Evolutionary conservation across 1,284 basidiomycete species (phyloP).

Genomic region (Apiotrichum brassicae): DNA sequence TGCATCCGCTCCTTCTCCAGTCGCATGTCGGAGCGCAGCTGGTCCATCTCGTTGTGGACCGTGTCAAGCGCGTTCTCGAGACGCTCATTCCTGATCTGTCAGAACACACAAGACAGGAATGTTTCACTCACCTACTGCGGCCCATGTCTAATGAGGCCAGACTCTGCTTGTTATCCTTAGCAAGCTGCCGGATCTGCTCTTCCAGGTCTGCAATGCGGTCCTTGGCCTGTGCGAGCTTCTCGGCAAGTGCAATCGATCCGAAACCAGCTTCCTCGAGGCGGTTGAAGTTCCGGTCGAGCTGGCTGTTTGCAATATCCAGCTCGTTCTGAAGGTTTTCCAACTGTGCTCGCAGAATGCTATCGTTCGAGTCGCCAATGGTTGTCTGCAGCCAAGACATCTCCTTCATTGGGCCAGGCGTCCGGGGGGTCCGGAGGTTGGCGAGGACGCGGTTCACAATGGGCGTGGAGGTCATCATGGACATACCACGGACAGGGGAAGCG

Average conservation of each 20-base stretch:
- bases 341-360: conserved; percentile 43
- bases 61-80: conserved; percentile 25
- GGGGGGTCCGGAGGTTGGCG: conserved; percentile 35
- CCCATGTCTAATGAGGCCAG: conserved; percentile 8
- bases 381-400: conserved; percentile 46
- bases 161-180: conserved; percentile 26
- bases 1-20: conserved; percentile 29
- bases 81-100: conserved; percentile 14
- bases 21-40: conserved; percentile 24
- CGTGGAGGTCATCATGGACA: conserved; percentile 14
- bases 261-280: conserved; percentile 47
- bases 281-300: conserved; percentile 49
- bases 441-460: conserved; percentile 36
- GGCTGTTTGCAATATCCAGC: conserved; percentile 44
- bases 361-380: conserved; percentile 37
- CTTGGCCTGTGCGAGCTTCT: conserved; percentile 44
- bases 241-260: conserved; percentile 43
- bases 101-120: too few relatives aligned
- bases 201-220: conserved; percentile 42
- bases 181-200: conserved; percentile 31
- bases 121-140: conserved; percentile 1
- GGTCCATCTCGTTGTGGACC: conserved; percentile 30
- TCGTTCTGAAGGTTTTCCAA: conserved; percentile 47
- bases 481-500: background rate
- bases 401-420: conserved; percentile 40